Percentiles rank a stretch among this genome's conserved stretches.
Conservation (phyloP, 2,329 filamentous ascomycete genomes). For the Leptographium procerum region DNA sequence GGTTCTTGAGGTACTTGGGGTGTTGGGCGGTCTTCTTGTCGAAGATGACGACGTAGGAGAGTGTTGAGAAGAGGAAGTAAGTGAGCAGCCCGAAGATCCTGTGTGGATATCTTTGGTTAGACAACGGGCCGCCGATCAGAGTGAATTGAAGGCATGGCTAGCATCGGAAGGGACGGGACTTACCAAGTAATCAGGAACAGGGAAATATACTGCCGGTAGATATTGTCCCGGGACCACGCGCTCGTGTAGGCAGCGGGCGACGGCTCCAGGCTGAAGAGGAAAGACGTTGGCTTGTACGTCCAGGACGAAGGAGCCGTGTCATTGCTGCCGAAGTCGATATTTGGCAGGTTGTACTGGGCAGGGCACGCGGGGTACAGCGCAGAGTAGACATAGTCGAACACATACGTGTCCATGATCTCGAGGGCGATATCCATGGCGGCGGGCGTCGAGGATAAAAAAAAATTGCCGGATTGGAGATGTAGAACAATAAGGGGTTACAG, state of each 20-base stretch:
- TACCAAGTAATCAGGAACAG: conserved; percentile 84
- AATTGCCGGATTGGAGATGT: neutral
- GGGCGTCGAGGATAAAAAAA: neutral
- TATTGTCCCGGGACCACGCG: conserved; percentile 64
- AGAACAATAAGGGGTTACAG: neutral
- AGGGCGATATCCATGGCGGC: conserved; percentile 76
- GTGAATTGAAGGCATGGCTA: neutral
- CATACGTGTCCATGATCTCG: conserved; percentile 69
- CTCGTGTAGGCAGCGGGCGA: conserved; percentile 70
- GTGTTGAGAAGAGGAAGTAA: conserved; percentile 73
- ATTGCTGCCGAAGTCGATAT: conserved; percentile 36
- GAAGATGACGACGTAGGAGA: conserved; percentile 84
- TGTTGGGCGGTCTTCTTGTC: conserved; percentile 83
- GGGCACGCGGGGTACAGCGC: conserved; percentile 49
- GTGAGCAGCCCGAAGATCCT: conserved; percentile 78
- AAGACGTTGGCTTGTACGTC: conserved; percentile 62
- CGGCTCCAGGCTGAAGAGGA: conserved; percentile 58
- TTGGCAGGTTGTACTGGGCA: conserved; percentile 19
- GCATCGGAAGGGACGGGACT: conserved; percentile 15
- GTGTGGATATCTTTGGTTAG: neutral
- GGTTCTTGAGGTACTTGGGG: conserved; percentile 91
- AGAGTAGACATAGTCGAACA: conserved; percentile 73
- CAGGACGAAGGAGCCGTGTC: conserved; percentile 50
- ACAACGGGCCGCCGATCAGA: no score
- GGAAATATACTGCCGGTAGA: conserved; percentile 60